Conservation (phyloP, 208 protist species). For the Crithidia sp. region DNA sequence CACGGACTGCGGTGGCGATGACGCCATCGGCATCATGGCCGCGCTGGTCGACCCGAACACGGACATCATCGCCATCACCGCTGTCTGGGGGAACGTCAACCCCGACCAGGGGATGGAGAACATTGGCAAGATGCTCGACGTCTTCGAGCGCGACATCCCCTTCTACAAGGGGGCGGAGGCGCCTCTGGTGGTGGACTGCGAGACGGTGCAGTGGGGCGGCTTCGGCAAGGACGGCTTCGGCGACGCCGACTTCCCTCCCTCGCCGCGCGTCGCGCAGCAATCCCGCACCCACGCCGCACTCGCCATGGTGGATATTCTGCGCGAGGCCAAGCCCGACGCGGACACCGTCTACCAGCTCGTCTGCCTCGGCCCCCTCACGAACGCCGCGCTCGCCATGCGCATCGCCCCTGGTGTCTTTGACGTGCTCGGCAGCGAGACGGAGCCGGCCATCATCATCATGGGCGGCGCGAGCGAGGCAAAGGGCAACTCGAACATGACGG, state of each 20-base stretch:
- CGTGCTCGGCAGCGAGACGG: slow-evolving; percentile 68
- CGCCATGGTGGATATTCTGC: slow-evolving; percentile 68
- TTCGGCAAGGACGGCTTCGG: slow-evolving; percentile 84
- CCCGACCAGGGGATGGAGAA: slow-evolving; percentile 82
- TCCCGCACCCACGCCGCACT: slow-evolving; percentile 57
- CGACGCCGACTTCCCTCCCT: slow-evolving; percentile 65
- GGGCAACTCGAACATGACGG: slow-evolving; percentile 80
- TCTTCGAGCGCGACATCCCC: slow-evolving; percentile 74
- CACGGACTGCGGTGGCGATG: slow-evolving; percentile 85
- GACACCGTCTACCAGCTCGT: slow-evolving; percentile 72
- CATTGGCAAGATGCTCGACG: slow-evolving; percentile 77
- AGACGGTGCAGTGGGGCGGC: slow-evolving; percentile 80
- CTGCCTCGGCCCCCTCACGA: slow-evolving; percentile 76
- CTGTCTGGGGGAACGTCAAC: slow-evolving; percentile 85
- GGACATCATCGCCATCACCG: slow-evolving; percentile 72
- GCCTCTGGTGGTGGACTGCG: slow-evolving; percentile 65
- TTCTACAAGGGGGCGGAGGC: slow-evolving; percentile 68
- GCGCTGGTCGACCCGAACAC: slow-evolving; percentile 76
- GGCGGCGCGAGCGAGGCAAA: slow-evolving; percentile 75
- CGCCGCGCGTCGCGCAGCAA: slow-evolving; percentile 39
- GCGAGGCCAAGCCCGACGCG: slow-evolving; percentile 32
- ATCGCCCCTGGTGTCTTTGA: slow-evolving; percentile 55
- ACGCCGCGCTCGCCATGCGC: slow-evolving; percentile 78
- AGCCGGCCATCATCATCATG: slow-evolving; percentile 79
- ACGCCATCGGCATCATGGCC: slow-evolving; percentile 86